A percentile compares a stretch with the other conserved stretches of the same genome.
Conservation (phyloP, 2,329 filamentous ascomycete species). For the Epichloe coenophiala region DNA sequence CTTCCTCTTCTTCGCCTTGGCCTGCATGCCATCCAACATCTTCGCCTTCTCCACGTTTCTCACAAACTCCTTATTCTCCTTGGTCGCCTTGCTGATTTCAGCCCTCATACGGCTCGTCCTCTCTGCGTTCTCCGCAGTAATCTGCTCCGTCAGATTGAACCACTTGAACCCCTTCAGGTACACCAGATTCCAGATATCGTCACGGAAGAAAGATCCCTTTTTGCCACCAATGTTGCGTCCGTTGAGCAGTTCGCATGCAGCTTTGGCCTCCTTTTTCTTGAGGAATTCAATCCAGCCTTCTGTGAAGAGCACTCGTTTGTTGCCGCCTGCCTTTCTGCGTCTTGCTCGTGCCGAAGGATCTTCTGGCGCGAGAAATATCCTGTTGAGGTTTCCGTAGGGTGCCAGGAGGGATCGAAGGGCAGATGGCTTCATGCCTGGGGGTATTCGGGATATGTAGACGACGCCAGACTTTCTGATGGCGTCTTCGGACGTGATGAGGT, state of each 20-base stretch:
- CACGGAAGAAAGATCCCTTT: constrained; percentile 69
- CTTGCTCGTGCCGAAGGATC: constrained; percentile 51
- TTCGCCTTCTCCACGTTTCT: constrained; percentile 68
- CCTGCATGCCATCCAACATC: constrained; percentile 62
- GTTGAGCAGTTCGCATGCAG: constrained; percentile 64
- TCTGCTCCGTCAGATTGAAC: constrained; percentile 62
- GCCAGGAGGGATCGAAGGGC: constrained; percentile 64
- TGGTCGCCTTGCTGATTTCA: constrained; percentile 61
- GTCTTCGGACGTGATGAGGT: constrained; percentile 49
- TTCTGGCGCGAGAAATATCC: constrained; percentile 69
- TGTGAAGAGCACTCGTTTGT: constrained; percentile 69
- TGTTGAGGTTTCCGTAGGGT: constrained; percentile 62
- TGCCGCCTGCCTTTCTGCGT: constrained; percentile 60
- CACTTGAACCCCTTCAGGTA: constrained; percentile 80
- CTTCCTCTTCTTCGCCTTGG: constrained; percentile 34
- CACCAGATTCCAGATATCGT: constrained; percentile 75
- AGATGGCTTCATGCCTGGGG: constrained; percentile 76
- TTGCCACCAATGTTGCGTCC: constrained; percentile 69
- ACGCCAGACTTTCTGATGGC: constrained; percentile 64
- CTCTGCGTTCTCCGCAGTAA: constrained; percentile 70
- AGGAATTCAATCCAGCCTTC: constrained; percentile 83
- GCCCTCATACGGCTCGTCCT: constrained; percentile 60
- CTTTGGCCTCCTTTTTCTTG: constrained; percentile 62
- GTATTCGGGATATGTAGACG: constrained; percentile 70
- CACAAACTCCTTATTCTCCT: constrained; percentile 72